A percentile compares a stretch with the other conserved stretches of the same genome.
These are phyloP conservation scores for Cyclotella choctawhatcheeana DNA, from an alignment of 108 stramenopile species.

Conservation along the genomic window DNA sequence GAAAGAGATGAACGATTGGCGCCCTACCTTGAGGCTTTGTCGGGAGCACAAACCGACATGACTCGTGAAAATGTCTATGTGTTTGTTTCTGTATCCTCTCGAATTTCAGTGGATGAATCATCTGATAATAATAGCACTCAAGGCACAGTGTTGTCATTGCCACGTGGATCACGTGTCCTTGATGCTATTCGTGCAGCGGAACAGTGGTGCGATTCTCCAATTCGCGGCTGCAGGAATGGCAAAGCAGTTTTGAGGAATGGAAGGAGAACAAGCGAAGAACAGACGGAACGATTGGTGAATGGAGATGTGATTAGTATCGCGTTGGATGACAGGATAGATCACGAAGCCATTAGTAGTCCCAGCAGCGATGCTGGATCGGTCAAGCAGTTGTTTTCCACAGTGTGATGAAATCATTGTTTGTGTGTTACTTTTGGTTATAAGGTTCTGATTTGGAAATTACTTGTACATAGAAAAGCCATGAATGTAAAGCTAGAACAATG, in stretches of 20 bases:
- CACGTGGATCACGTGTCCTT: conserved; percentile 75
- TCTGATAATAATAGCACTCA: conserved; percentile 18
- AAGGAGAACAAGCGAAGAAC: conserved; percentile 34
- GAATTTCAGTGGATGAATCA: too few species aligned
- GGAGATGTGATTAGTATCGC: conserved; percentile 72
- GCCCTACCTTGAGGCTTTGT: conserved; percentile 83
- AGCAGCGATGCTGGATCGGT: conserved; percentile 13
- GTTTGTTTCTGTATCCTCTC: conserved; percentile 68
- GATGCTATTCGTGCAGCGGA: conserved; percentile 75
- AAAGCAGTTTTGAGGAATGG: conserved; percentile 55
- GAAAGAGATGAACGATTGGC: conserved; percentile 68
- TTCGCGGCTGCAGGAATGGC: not conserved
- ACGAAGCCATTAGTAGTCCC: too few species aligned
- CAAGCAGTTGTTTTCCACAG: not conserved
- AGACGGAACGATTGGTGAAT: conserved; percentile 56
- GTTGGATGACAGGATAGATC: not conserved
- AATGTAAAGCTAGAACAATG: too few species aligned
- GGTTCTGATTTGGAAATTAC: too few species aligned
- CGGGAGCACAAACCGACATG: conserved; percentile 69
- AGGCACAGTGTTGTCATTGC: conserved; percentile 72
- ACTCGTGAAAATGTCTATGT: conserved; percentile 77
- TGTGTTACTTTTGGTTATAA: too few species aligned
- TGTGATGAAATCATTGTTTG: too few species aligned
- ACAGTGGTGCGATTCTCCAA: conserved; percentile 4
- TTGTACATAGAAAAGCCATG: too few species aligned